These are phyloP conservation scores for Fragilaria radians DNA, from an alignment of 108 stramenopile genomes.

Conservation along the genomic window DNA sequence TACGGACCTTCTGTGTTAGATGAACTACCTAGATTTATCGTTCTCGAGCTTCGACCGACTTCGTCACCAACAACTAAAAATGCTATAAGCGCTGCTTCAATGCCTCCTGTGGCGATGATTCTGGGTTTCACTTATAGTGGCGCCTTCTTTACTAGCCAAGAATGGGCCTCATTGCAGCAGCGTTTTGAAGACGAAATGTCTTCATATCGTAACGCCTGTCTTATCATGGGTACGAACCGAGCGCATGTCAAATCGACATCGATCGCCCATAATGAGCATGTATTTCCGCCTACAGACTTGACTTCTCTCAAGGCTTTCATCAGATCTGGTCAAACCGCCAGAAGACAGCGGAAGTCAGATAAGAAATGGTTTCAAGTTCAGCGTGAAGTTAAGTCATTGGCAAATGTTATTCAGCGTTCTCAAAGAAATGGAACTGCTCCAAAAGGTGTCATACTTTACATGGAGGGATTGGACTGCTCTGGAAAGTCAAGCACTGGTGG, in stretches of 20 bases:
- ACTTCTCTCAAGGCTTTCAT: conserved; percentile 54
- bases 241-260: conserved; percentile 3
- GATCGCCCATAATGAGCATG: neutral
- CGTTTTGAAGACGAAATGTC: conserved; percentile 39
- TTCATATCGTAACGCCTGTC: conserved; percentile 48
- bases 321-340: conserved; percentile 11
- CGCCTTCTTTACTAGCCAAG: conserved; percentile 64
- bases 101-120: conserved; percentile 10
- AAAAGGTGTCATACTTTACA: conserved; percentile 64
- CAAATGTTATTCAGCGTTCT: conserved; percentile 24
- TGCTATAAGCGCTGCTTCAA: conserved; percentile 16
- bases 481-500: conserved; percentile 68
- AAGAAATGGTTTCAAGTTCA: conserved; percentile 30
- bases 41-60: conserved; percentile 42
- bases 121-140: conserved; percentile 44
- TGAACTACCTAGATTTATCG: conserved; percentile 56
- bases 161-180: conserved; percentile 55
- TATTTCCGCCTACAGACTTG: conserved; percentile 51
- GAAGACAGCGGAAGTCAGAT: conserved; percentile 29
- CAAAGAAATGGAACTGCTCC: conserved; percentile 42
- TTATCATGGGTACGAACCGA: conserved; percentile 22
- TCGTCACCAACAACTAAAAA: conserved; percentile 2
- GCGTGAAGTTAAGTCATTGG: conserved; percentile 23
- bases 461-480: conserved; percentile 73
- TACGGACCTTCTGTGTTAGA: conserved; percentile 64